phyloP scores from a whole-genome alignment of 257 asterid species.

The Forsythia suspensa region DNA sequence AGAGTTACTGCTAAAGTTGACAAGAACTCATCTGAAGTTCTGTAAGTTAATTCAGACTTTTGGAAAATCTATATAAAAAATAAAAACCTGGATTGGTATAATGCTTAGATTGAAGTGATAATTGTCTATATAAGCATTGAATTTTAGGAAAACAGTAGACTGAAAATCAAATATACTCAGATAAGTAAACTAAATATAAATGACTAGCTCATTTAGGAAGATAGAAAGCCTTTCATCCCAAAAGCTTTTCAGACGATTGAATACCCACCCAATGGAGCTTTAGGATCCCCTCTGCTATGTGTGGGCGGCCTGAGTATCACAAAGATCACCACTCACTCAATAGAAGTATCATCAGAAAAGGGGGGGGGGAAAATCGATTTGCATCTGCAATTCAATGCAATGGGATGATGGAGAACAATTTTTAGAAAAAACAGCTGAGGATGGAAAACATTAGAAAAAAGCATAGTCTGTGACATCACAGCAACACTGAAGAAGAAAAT shows the following conservation, averaged over 20 bases:
- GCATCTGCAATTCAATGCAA: slow-evolving; percentile 25
- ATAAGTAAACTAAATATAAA: not conserved
- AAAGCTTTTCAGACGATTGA: slow-evolving; percentile 32
- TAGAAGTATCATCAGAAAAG: slow-evolving; percentile 13
- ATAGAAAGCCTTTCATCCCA: slow-evolving; percentile 40
- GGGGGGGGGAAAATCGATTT: slow-evolving; percentile 13
- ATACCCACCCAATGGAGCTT: slow-evolving; percentile 48
- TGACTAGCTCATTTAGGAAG: slow-evolving; percentile 12
- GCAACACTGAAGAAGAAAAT: not conserved
- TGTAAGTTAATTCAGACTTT: not conserved
- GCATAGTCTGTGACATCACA: slow-evolving; percentile 4
- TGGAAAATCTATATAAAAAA: not conserved
- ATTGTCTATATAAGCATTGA: not conserved
- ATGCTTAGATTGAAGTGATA: not conserved
- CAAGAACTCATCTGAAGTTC: not conserved
- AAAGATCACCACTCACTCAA: slow-evolving; percentile 40
- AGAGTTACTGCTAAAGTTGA: not conserved
- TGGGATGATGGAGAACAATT: slow-evolving; percentile 14
- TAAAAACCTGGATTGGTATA: not conserved
- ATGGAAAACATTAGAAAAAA: not conserved
- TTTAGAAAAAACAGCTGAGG: not conserved
- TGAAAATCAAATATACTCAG: not conserved
- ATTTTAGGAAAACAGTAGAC: not conserved
- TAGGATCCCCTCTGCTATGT: slow-evolving; percentile 46
- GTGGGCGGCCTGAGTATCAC: slow-evolving; percentile 50